These are phyloP conservation scores for Yamadazyma oceani DNA, from an alignment of 1,139 yeast genomes.

Conservation along the genomic window DNA sequence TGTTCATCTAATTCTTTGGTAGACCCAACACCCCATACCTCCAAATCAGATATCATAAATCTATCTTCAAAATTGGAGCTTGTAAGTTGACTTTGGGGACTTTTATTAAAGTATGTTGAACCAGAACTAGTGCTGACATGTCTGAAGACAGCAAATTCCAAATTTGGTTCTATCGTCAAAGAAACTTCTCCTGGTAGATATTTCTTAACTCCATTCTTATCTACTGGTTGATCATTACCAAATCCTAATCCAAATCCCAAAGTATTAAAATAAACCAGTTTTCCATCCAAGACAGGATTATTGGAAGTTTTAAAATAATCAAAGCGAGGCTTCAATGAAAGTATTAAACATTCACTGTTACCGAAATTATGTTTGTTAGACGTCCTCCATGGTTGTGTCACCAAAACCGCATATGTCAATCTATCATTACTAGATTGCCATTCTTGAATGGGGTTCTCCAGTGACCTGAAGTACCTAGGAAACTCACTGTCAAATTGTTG, in stretches of 20 bases:
- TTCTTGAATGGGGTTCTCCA: slow-evolving; percentile 26
- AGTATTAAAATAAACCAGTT: slow-evolving; percentile 62
- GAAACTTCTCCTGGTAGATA: slow-evolving; percentile 70
- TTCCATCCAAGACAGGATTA: slow-evolving; percentile 27
- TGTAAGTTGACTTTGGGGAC: slow-evolving; percentile 20
- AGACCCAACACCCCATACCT: slow-evolving; percentile 91
- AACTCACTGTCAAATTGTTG: slow-evolving; percentile 50
- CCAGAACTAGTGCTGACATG: slow-evolving; percentile 40
- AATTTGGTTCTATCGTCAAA: slow-evolving; percentile 68
- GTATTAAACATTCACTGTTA: slow-evolving; percentile 49
- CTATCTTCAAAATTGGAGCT: slow-evolving; percentile 63
- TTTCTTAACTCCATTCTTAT: slow-evolving; percentile 42
- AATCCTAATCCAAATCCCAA: slow-evolving; percentile 78
- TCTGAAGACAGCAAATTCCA: slow-evolving; percentile 81
- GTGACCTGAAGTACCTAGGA: slow-evolving; percentile 46
- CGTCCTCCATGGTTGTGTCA: slow-evolving; percentile 73
- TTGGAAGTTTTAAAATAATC: slow-evolving; percentile 49
- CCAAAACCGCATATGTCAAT: slow-evolving; percentile 60
- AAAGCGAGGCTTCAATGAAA: slow-evolving; percentile 67
- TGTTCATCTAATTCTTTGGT: slow-evolving; percentile 76
- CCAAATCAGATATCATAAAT: slow-evolving; percentile 70
- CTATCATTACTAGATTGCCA: slow-evolving; percentile 43
- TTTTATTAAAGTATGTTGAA: slow-evolving; percentile 28
- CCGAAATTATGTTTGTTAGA: slow-evolving; percentile 78
- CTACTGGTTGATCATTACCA: slow-evolving; percentile 65